Conservation (phyloP, 805 yeast genomes). For the Maudiozyma turicensis region DNA sequence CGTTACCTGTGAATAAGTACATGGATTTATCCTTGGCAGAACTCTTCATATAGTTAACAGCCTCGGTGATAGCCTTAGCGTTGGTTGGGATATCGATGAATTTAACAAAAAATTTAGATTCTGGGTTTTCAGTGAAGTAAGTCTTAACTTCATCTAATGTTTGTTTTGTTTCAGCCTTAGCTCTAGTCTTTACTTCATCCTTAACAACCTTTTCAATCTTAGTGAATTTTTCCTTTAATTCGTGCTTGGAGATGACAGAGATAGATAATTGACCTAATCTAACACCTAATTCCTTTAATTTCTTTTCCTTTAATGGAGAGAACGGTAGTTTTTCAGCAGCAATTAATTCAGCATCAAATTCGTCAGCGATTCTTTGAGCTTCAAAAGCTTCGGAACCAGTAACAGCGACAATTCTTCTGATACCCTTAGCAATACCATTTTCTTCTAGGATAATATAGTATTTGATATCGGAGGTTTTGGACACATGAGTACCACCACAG, state of each 20-base stretch:
- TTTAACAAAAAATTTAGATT: constrained; percentile 52
- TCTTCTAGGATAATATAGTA: constrained; percentile 87
- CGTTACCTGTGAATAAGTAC: constrained; percentile 67
- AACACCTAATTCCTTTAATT: constrained; percentile 75
- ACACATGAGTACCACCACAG: constrained; percentile 98
- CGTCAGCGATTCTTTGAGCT: constrained; percentile 76
- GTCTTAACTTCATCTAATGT: constrained; percentile 67
- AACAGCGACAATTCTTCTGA: constrained; percentile 95
- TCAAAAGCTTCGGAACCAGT: constrained; percentile 86
- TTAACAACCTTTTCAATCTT: constrained; percentile 77
- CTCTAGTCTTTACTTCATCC: constrained; percentile 79
- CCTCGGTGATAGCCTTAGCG: constrained; percentile 92
- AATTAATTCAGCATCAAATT: constrained; percentile 52
- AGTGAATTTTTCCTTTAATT: constrained; percentile 62
- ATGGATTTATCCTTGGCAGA: constrained; percentile 64
- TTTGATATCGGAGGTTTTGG: constrained; percentile 85
- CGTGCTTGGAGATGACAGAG: constrained; percentile 70
- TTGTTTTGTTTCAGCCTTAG: constrained; percentile 78
- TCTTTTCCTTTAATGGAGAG: constrained; percentile 71
- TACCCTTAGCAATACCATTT: constrained; percentile 97
- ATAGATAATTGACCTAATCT: constrained; percentile 72
- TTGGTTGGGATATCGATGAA: constrained; percentile 65
- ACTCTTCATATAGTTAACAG: constrained; percentile 72
- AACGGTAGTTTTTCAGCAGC: constrained; percentile 55
- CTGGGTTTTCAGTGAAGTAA: constrained; percentile 48